Base-by-base conservation (phyloP, 148 eudicot genomes). In the Spergularia marina region DNA sequence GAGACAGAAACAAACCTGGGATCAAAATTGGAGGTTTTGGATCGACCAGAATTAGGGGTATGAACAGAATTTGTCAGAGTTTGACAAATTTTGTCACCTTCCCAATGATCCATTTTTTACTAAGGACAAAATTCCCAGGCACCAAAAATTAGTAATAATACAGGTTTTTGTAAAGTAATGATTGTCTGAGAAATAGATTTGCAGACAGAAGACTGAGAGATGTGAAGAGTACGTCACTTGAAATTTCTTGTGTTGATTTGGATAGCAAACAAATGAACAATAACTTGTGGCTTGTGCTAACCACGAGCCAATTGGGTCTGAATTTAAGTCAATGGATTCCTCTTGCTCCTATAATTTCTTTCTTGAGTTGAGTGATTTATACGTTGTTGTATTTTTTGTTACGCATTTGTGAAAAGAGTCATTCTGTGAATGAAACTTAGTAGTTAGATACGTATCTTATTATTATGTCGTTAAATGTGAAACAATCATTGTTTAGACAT, bases 91-190 rank as follows among this genome's bases (percentile, higher is more conserved):
- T 66, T 64, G 17, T 71, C 72, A 53, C 25, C 17, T 41, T 71
- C 59, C 77, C 79, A 72, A 52, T 78, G 82, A 84, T 84, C 87
- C 87, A 84, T 84, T 36, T n/a, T 10, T 34, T 0, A 14, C 1
- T 65, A 3, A 9, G 20, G 20, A 16, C 12, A 52, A 63, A 65
- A 15, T 6, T 49, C 18, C 10, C 25, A 14, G 15, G 59, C 13
- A 68, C 10, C 44, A 58, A 16, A 44, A 16, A 44, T 7, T 34
- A 23, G 40, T 34, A 16, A 17, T 58, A 23, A 12, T 14, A 18
- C 15, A 49, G 59, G 53, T 41, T 13, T 70, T 53, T 53, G 71
- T 57, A 53, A 41, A 16, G 54, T 63, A 18, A 55, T 47, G 34
- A 44, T 58, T 57, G 36, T 23, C 49, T 10, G 7, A 0, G 49